phyloP scores from a whole-genome alignment of 345 rosid species.

The Rhizophora mangle region DNA sequence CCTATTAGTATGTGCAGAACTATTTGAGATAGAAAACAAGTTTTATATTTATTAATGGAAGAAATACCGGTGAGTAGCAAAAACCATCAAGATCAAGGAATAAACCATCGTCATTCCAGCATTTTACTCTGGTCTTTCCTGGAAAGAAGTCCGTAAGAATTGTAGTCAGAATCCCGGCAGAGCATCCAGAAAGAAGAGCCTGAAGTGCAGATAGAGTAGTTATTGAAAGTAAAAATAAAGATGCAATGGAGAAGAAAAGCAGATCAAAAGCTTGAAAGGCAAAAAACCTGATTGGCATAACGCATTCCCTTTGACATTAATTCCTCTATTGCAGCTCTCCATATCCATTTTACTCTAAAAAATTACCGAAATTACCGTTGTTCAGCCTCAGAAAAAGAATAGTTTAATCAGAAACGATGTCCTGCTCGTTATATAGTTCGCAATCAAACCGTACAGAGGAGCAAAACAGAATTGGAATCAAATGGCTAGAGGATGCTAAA shows the following conservation, averaged over 20 bases:
- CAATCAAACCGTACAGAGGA: background rate
- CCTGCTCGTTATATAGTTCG: background rate
- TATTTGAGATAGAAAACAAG: background rate
- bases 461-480: too few species aligned
- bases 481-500: background rate
- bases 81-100: slow-evolving; percentile 72
- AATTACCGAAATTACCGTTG: slow-evolving; percentile 67
- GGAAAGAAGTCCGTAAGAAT: slow-evolving; percentile 68
- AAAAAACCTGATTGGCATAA: slow-evolving; percentile 61
- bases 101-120: slow-evolving; percentile 94
- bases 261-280: slow-evolving; percentile 13
- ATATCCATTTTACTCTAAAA: slow-evolving; percentile 82
- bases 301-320: slow-evolving; percentile 83
- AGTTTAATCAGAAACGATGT: background rate
- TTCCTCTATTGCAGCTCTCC: slow-evolving; percentile 82
- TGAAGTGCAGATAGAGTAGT: slow-evolving; percentile 20
- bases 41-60: too few species aligned
- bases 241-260: background rate
- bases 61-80: background rate
- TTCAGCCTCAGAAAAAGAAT: slow-evolving; percentile 49
- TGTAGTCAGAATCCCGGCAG: slow-evolving; percentile 92
- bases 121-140: slow-evolving; percentile 67
- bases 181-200: slow-evolving; percentile 95
- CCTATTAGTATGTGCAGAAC: background rate
- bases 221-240: background rate